Evolutionary conservation across 352 stramenopile genomes (phyloP).

Genomic region (Pythium pyrilobum): DNA sequence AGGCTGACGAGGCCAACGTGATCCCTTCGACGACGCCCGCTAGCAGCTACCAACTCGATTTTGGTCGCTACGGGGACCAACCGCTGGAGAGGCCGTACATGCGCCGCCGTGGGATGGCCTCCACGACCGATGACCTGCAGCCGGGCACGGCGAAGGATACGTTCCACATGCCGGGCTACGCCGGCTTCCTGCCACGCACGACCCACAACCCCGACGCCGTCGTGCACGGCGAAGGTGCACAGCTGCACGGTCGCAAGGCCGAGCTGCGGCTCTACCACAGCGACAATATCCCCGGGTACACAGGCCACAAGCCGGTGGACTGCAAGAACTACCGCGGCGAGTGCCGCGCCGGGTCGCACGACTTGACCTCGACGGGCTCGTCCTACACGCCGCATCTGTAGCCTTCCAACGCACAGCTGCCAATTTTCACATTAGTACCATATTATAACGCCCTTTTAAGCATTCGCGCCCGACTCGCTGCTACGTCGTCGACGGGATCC

Average conservation of each 20-base stretch:
- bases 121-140: constrained; percentile 69
- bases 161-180: constrained; percentile 79
- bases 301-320: constrained; percentile 69
- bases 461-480: neutral
- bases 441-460: neutral
- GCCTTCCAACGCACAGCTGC: neutral
- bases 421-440: neutral
- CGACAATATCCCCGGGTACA: constrained; percentile 82
- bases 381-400: constrained; percentile 57
- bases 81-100: constrained; percentile 63
- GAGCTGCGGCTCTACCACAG: constrained; percentile 69
- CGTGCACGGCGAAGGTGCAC: constrained; percentile 42
- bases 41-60: constrained; percentile 75
- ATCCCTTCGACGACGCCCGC: constrained; percentile 52
- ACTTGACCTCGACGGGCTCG: constrained; percentile 52
- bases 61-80: constrained; percentile 57
- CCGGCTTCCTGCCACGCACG: constrained; percentile 56
- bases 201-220: constrained; percentile 56
- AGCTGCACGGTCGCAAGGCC: constrained; percentile 29
- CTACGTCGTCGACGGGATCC: constrained; percentile 29
- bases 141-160: constrained; percentile 63
- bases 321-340: constrained; percentile 78
- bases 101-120: constrained; percentile 72
- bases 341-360: constrained; percentile 51
- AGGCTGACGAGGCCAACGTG: constrained; percentile 19